These are phyloP conservation scores for Clausena lansium DNA, from an alignment of 345 rosid species.

Conservation along the genomic window DNA sequence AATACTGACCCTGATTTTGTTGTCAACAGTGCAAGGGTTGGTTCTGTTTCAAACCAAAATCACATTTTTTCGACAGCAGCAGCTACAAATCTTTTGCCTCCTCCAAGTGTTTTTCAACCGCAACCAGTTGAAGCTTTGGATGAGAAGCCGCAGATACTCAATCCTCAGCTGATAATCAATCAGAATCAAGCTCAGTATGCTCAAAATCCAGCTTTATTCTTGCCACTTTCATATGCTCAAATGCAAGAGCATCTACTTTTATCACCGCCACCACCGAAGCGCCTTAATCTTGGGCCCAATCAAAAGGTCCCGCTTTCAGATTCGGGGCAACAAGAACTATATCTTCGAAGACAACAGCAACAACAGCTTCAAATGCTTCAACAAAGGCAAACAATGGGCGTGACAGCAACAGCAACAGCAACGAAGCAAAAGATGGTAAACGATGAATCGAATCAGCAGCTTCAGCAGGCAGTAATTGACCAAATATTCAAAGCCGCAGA, in stretches of 20 bases:
- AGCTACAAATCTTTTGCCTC: conserved; percentile 16
- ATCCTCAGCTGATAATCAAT: conserved; percentile 42
- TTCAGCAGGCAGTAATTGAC: conserved; percentile 63
- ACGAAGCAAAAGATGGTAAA: conserved; percentile 36
- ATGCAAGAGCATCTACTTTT: conserved; percentile 47
- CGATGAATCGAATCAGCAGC: conserved; percentile 59
- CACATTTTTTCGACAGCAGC: conserved; percentile 16
- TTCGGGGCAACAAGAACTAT: conserved; percentile 48
- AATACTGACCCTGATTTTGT: conserved; percentile 16
- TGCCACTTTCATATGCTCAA: conserved; percentile 37
- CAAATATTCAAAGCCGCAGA: conserved; percentile 85
- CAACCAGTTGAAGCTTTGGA: conserved; percentile 30
- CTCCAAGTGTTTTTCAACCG: conserved; percentile 22
- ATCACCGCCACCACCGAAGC: conserved; percentile 49
- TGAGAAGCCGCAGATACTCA: conserved; percentile 52
- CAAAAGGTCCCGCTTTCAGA: conserved; percentile 39
- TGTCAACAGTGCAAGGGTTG: conserved; percentile 18
- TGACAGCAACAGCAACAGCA: conserved; percentile 1
- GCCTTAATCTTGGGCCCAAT: conserved; percentile 40
- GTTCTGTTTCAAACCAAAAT: conserved; percentile 23
- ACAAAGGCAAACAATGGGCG: conserved; percentile 24
- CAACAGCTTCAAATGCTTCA: conserved; percentile 41
- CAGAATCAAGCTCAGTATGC: conserved; percentile 48
- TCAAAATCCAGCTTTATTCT: conserved; percentile 48
- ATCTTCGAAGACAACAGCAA: conserved; percentile 27